Conservation (phyloP, 495 filamentous ascomycete genomes). For the Durotheca rogersii region DNA sequence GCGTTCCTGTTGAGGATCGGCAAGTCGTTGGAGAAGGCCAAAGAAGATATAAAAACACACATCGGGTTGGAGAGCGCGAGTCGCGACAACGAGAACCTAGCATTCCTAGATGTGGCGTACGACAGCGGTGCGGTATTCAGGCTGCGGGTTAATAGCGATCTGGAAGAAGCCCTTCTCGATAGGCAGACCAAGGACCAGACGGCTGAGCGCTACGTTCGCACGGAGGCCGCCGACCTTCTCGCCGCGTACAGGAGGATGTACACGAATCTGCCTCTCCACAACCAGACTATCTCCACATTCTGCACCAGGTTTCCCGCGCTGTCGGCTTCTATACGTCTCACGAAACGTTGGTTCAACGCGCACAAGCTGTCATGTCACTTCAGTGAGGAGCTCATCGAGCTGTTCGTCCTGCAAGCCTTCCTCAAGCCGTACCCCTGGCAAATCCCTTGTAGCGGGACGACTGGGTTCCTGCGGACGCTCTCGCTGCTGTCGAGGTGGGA, state of each 20-base stretch:
- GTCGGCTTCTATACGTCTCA: slow-evolving; percentile 80
- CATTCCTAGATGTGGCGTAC: slow-evolving; percentile 82
- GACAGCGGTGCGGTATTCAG: slow-evolving; percentile 66
- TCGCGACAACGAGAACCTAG: slow-evolving; percentile 66
- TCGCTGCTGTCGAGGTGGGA: slow-evolving; percentile 81
- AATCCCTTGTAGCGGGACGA: slow-evolving; percentile 72
- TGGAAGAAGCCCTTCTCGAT: slow-evolving; percentile 79
- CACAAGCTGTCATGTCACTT: slow-evolving; percentile 79
- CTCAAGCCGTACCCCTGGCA: slow-evolving; percentile 81
- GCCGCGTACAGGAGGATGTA: slow-evolving; percentile 70
- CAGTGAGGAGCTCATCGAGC: slow-evolving; percentile 77
- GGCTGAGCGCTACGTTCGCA: slow-evolving; percentile 58
- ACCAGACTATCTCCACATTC: slow-evolving; percentile 72
- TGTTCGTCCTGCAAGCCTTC: slow-evolving; percentile 73
- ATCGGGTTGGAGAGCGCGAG: slow-evolving; percentile 79
- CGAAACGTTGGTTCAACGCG: slow-evolving; percentile 84
- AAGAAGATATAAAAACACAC: slow-evolving; percentile 56
- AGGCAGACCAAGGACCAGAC: slow-evolving; percentile 72
- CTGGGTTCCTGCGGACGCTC: slow-evolving; percentile 79
- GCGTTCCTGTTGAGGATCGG: slow-evolving; percentile 86
- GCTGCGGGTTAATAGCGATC: slow-evolving; percentile 74
- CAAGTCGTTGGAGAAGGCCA: slow-evolving; percentile 59
- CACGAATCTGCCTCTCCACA: slow-evolving; percentile 71
- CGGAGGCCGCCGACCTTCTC: slow-evolving; percentile 66
- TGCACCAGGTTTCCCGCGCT: slow-evolving; percentile 79